Evolutionary conservation across 768 basidiomycete genomes (phyloP), one percentile per base, ranked within the genome.

Genomic region (Strobilomyces confusus): DNA sequence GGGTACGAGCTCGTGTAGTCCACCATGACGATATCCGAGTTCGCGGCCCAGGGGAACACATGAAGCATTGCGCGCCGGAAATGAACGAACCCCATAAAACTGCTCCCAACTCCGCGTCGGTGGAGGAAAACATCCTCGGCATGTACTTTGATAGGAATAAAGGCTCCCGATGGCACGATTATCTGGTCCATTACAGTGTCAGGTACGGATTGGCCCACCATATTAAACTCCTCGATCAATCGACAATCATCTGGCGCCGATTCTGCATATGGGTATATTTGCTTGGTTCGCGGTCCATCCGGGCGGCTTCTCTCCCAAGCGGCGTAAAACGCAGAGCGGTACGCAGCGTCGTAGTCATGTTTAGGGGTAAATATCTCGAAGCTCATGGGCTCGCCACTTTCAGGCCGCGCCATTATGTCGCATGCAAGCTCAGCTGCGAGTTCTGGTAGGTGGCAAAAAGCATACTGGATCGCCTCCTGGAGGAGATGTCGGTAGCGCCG

Each of bases 1-100:
- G 54, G 46, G 42, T 58, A 56, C 9, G 57, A 55, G 48, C 48
- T 55, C 23, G 53, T 50, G 30, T 58, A 58, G 44, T 58, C 54
- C 44, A 55, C 57, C 57, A 58, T 55, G 48, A 58, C 54, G n/a
- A 55, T n/a, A 44, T 55, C 57, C 12, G 57, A 58, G 36, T 32
- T 56, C 13, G 45, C n/a, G 15, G 57, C 57, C 54, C 54, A 58
- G 11, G 45, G 46, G 41, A 55, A 58, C 7, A 56, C 45, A 17
- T 45, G 9, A 20, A 56, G 11, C 17, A 56, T 40, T 38, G 49
- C 54, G 12, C 36, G 57, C 14, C 54, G 44, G n/a, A 56, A 58
- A 44, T 44, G 55, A 19, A 38, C 23, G 36, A 58, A 58, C 15
- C 54, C 49, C 5, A 51, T 49, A 37, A 58, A 44, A 30, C 49